Evolutionary conservation across 129 eudicot genomes (phyloP).

Genomic region (Gnaphalium uliginosum): DNA sequence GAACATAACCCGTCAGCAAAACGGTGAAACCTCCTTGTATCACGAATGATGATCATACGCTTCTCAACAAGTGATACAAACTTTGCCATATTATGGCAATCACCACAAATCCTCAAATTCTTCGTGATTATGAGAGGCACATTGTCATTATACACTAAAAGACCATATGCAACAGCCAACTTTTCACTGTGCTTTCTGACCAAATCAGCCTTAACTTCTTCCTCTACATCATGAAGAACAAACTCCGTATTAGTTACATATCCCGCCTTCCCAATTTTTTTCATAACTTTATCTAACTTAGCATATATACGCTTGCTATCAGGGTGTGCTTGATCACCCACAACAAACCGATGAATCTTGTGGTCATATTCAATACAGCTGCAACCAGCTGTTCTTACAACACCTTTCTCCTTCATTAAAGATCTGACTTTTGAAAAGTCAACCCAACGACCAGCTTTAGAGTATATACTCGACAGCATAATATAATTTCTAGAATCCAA

Average conservation of each 20-base stretch:
- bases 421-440: slow-evolving; percentile 45
- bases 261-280: slow-evolving; percentile 38
- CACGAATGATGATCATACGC: slow-evolving; percentile 47
- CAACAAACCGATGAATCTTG: slow-evolving; percentile 40
- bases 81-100: slow-evolving; percentile 51
- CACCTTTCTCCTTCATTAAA: slow-evolving; percentile 41
- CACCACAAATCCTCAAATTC: slow-evolving; percentile 54
- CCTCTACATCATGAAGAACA: slow-evolving; percentile 45
- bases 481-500: slow-evolving; percentile 49
- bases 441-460: slow-evolving; percentile 50
- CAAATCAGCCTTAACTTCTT: slow-evolving; percentile 48
- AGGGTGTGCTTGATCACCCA: slow-evolving; percentile 45
- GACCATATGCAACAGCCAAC: slow-evolving; percentile 56
- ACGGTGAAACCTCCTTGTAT: slow-evolving; percentile 55
- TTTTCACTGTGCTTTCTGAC: slow-evolving; percentile 48
- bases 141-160: slow-evolving; percentile 32
- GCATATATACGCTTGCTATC: slow-evolving; percentile 25
- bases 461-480: slow-evolving; percentile 50
- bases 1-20: slow-evolving; percentile 47
- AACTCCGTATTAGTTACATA: slow-evolving; percentile 37
- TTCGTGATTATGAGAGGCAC: slow-evolving; percentile 47
- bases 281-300: slow-evolving; percentile 37
- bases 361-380: slow-evolving; percentile 43
- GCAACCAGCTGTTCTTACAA: slow-evolving; percentile 42
- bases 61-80: slow-evolving; percentile 45